Conservation (phyloP, 768 basidiomycete genomes). For the Mycena albidolilacea region DNA sequence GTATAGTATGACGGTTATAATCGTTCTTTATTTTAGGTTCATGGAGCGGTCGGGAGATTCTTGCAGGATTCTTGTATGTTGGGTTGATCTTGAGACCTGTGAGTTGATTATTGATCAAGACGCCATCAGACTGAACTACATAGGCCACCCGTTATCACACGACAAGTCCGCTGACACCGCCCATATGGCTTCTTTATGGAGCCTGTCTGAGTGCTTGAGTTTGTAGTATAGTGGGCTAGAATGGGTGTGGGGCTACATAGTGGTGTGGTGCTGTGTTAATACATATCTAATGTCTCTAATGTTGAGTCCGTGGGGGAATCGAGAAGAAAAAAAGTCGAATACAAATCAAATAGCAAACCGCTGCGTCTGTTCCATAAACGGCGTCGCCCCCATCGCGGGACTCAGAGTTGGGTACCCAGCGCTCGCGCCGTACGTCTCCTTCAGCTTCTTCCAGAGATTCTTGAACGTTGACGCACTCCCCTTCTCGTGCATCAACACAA, state of each 20-base stretch:
- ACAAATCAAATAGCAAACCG: constrained; percentile 48
- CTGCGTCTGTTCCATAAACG: constrained; percentile 59
- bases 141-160: too few relatives aligned
- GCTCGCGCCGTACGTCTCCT: constrained; percentile 69
- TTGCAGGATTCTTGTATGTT: too few relatives aligned
- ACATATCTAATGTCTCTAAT: constrained; percentile 13
- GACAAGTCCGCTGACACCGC: too few relatives aligned
- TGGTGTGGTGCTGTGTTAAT: constrained; percentile 20
- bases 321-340: neutral
- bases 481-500: constrained; percentile 90
- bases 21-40: too few relatives aligned
- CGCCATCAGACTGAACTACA: too few relatives aligned
- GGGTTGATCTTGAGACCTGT: too few relatives aligned
- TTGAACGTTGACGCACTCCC: constrained; percentile 92
- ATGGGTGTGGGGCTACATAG: constrained; percentile 25
- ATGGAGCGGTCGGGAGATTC: too few relatives aligned
- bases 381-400: constrained; percentile 58
- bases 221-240: neutral
- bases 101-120: too few relatives aligned
- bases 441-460: constrained; percentile 78
- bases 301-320: neutral
- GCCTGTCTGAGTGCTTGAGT: neutral
- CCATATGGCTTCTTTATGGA: too few relatives aligned
- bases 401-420: constrained; percentile 55
- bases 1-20: too few relatives aligned